Conservation (phyloP, 106 monocot species). For the Allium cepa region DNA sequence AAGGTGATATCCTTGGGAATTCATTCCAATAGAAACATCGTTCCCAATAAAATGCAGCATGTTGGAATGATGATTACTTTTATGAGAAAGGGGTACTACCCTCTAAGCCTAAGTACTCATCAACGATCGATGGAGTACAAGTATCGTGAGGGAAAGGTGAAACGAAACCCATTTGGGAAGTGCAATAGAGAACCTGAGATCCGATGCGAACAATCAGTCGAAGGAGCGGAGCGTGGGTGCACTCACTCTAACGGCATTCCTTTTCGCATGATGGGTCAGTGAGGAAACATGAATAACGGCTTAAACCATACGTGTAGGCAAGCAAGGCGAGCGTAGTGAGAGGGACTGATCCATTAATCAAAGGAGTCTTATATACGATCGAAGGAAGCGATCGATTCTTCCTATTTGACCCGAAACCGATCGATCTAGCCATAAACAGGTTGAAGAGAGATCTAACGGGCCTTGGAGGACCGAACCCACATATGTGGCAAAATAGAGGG, state of each 20-base stretch:
- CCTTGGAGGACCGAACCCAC: not conserved
- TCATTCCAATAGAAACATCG: too few relatives aligned
- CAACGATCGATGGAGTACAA: too few relatives aligned
- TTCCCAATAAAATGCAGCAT: too few relatives aligned
- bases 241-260: not conserved
- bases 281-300: not conserved
- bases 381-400: too few relatives aligned
- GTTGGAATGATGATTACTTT: too few relatives aligned
- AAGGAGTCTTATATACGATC: too few relatives aligned
- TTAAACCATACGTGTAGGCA: not conserved
- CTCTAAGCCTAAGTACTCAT: too few relatives aligned
- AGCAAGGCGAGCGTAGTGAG: not conserved
- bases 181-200: too few relatives aligned
- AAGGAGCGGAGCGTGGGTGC: not conserved
- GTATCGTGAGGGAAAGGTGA: too few relatives aligned
- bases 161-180: not conserved
- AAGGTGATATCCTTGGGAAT: too few relatives aligned
- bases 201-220: not conserved
- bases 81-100: too few relatives aligned
- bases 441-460: not conserved
- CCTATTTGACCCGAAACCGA: not conserved
- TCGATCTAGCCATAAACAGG: not conserved
- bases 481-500: not conserved
- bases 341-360: not conserved
- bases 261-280: not conserved